Evolutionary conservation across 1,284 basidiomycete species (phyloP).

Genomic region (Boletus nobilissimus): DNA sequence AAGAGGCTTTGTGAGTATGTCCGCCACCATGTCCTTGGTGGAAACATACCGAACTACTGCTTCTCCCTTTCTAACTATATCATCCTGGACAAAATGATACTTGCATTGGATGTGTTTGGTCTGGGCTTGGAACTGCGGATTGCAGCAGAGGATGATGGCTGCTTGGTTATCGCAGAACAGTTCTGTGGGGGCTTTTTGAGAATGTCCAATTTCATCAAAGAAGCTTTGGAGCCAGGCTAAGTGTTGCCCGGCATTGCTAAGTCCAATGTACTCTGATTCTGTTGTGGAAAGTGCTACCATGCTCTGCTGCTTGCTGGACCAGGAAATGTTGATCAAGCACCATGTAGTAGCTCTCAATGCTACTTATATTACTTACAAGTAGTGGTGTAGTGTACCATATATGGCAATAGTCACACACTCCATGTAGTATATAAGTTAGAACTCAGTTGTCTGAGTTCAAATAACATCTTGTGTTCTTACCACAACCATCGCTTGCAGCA

Average conservation of each 20-base stretch:
- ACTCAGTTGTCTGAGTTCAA: too few relatives aligned
- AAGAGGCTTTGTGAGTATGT: slow-evolving; percentile 41
- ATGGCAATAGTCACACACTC: too few relatives aligned
- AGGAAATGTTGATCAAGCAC: too few relatives aligned
- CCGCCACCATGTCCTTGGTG: slow-evolving; percentile 40
- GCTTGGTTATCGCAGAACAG: slow-evolving; percentile 47
- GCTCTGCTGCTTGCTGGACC: too few relatives aligned
- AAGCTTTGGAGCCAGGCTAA: neutral
- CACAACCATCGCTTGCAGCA: too few relatives aligned
- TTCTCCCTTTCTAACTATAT: slow-evolving; percentile 33
- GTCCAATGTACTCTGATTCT: neutral
- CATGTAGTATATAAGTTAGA: too few relatives aligned
- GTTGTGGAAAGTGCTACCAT: neutral
- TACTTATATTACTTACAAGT: too few relatives aligned
- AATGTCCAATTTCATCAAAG: neutral
- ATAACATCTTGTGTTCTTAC: too few relatives aligned
- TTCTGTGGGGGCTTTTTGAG: neutral
- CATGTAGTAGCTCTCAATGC: too few relatives aligned
- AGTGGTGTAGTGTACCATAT: too few relatives aligned
- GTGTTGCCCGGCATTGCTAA: neutral
- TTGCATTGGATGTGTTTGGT: neutral
- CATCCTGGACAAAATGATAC: neutral
- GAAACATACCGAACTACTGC: slow-evolving; percentile 31
- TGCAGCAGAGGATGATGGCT: slow-evolving; percentile 9
- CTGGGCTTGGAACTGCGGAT: neutral